Evolutionary conservation across 148 eudicot genomes (phyloP).

Genomic region (Amaranthus hypochondriacus): DNA sequence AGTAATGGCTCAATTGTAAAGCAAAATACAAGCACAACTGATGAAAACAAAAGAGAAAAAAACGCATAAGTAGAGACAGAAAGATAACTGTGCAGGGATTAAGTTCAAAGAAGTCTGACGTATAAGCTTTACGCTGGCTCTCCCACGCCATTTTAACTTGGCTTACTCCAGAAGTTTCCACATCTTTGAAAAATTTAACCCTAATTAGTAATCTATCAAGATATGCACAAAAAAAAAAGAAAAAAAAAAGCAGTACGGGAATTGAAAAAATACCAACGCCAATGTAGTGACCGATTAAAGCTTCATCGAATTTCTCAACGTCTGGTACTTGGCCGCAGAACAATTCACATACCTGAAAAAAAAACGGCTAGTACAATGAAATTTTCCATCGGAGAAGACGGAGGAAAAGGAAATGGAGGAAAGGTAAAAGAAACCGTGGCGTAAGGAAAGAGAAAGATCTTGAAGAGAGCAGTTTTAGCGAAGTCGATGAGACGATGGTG

Average conservation of each 20-base stretch:
- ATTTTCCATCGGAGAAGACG: neutral
- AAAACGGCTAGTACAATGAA: neutral
- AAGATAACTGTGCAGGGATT: conserved; percentile 72
- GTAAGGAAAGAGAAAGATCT: conserved; percentile 79
- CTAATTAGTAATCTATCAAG: neutral
- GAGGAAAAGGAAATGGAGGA: neutral
- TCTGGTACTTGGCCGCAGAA: conserved; percentile 71
- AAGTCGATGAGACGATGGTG: conserved; percentile 73
- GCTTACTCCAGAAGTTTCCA: conserved; percentile 56
- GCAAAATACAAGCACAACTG: neutral
- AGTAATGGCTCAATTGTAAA: no score
- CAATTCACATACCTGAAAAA: conserved; percentile 61
- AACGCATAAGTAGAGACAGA: neutral
- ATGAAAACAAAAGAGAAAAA: neutral
- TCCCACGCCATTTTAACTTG: conserved; percentile 85
- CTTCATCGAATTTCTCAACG: conserved; percentile 74
- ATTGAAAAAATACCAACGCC: conserved; percentile 61
- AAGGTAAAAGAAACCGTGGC: conserved; percentile 44
- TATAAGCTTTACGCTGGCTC: conserved; percentile 67
- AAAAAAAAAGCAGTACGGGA: neutral
- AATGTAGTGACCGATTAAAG: conserved; percentile 77
- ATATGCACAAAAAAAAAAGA: neutral
- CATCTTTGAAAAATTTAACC: conserved; percentile 41
- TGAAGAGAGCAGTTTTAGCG: conserved; percentile 72
- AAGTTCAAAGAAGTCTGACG: conserved; percentile 65